phyloP scores from a whole-genome alignment of 2,329 filamentous ascomycete species.

The Ceratocystis variospora region DNA sequence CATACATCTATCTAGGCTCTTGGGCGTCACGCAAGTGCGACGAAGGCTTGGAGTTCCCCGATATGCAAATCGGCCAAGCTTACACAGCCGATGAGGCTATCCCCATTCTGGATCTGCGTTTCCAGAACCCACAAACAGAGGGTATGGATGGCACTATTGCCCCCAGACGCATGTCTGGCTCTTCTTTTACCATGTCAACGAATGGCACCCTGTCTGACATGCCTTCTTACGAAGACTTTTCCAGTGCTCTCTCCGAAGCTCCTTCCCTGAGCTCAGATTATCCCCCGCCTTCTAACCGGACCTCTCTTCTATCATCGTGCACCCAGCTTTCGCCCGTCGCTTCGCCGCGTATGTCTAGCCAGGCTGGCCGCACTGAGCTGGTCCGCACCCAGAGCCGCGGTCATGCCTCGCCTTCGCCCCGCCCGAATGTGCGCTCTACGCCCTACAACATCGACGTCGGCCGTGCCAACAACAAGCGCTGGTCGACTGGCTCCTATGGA shows the following conservation, averaged over 20 bases:
- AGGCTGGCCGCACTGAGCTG: constrained; percentile 42
- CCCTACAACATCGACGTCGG: constrained; percentile 56
- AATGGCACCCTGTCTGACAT: constrained; percentile 52
- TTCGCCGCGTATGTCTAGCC: constrained; percentile 52
- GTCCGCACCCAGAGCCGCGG: constrained; percentile 53
- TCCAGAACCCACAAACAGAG: constrained; percentile 35
- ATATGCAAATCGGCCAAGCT: constrained; percentile 48
- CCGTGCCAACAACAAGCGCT: constrained; percentile 48
- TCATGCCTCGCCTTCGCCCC: constrained; percentile 57
- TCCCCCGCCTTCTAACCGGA: constrained; percentile 51
- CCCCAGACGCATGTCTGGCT: constrained; percentile 51
- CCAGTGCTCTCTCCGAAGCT: constrained; percentile 50
- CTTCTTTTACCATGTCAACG: constrained; percentile 60
- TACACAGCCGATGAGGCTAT: constrained; percentile 50
- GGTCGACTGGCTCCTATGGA: constrained; percentile 63
- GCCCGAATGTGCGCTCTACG: constrained; percentile 51
- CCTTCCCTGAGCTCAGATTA: constrained; percentile 54
- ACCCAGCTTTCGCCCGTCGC: constrained; percentile 59
- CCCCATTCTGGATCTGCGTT: constrained; percentile 47
- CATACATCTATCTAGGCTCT: constrained; percentile 6
- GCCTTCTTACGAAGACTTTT: constrained; percentile 58
- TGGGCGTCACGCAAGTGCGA: constrained; percentile 34
- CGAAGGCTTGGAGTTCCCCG: constrained; percentile 41
- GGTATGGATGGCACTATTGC: constrained; percentile 31
- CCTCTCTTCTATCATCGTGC: constrained; percentile 51